Conservation (phyloP, 768 basidiomycete genomes). For the Tremella yokohamensis region DNA sequence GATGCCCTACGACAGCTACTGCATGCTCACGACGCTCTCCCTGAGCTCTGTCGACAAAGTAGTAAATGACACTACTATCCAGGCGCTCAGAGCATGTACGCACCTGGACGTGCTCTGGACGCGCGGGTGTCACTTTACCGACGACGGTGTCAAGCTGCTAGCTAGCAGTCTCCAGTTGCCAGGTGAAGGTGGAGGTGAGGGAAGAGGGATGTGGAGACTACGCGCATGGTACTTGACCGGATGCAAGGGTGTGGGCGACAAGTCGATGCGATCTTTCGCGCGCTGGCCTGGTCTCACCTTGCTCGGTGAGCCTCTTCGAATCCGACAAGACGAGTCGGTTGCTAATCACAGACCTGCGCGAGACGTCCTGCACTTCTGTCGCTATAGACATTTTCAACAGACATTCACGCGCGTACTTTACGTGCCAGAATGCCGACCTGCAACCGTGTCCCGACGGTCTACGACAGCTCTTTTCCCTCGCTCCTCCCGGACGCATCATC, state of each 20-base stretch:
- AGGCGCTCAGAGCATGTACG: slow-evolving; percentile 28
- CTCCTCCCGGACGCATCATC: slow-evolving; percentile 14
- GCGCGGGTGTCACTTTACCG: slow-evolving; percentile 30
- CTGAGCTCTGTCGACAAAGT: slow-evolving; percentile 22
- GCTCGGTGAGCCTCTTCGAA: slow-evolving; percentile 24
- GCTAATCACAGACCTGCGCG: slow-evolving; percentile 27
- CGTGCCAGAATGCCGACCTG: slow-evolving; percentile 23
- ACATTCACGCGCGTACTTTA: slow-evolving; percentile 16
- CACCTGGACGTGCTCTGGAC: slow-evolving; percentile 36
- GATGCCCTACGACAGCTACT: background rate
- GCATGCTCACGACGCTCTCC: slow-evolving; percentile 31
- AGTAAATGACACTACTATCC: slow-evolving; percentile 29
- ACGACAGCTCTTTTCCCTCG: slow-evolving; percentile 20
- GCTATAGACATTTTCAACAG: slow-evolving; percentile 37
- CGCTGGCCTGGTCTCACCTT: slow-evolving; percentile 40
- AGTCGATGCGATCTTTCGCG: slow-evolving; percentile 26
- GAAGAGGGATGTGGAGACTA: slow-evolving; percentile 34
- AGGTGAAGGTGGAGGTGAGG: slow-evolving; percentile 11
- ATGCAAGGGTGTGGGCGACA: slow-evolving; percentile 30
- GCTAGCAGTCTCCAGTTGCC: slow-evolving; percentile 34
- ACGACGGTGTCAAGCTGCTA: slow-evolving; percentile 26
- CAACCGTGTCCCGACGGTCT: slow-evolving; percentile 38
- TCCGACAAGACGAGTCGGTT: background rate
- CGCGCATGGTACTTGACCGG: slow-evolving; percentile 30
- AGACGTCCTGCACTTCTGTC: slow-evolving; percentile 35